Evolutionary conservation across 1,284 basidiomycete species (phyloP).

Genomic region (Trichosporon sp.): DNA sequence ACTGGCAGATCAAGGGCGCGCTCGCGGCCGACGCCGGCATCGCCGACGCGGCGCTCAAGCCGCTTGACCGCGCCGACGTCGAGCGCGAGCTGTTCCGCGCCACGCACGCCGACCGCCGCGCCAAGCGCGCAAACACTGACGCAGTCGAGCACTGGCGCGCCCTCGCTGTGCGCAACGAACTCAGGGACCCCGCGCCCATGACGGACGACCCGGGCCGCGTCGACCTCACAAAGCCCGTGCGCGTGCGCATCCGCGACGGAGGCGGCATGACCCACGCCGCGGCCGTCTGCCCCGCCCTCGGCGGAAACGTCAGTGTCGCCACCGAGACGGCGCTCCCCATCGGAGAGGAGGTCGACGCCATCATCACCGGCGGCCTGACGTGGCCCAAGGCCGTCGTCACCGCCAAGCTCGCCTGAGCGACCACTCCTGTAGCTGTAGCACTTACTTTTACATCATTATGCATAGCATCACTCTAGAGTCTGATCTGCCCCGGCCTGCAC

Average conservation of each 20-base stretch:
- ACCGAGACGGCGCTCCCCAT: not conserved
- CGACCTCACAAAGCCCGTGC: not conserved
- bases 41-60: constrained; percentile 1
- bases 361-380: constrained; percentile 13
- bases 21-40: constrained; percentile 47
- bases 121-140: constrained; percentile 18
- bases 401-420: constrained; percentile 4
- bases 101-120: constrained; percentile 7
- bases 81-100: not conserved
- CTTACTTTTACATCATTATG: constrained; percentile 11
- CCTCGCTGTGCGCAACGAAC: not conserved
- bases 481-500: no score
- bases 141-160: constrained; percentile 33
- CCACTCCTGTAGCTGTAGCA: constrained; percentile 11
- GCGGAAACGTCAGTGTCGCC: not conserved
- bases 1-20: constrained; percentile 90
- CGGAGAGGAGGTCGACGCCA: constrained; percentile 33
- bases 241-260: not conserved
- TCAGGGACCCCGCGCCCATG: not conserved
- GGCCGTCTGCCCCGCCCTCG: not conserved
- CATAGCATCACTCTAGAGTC: constrained; percentile 11
- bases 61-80: constrained; percentile 29
- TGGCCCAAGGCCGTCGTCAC: constrained; percentile 33
- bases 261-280: not conserved
- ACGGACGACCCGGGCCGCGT: not conserved